phyloP scores from a whole-genome alignment of 345 rosid species.

The Citrus inodora region DNA sequence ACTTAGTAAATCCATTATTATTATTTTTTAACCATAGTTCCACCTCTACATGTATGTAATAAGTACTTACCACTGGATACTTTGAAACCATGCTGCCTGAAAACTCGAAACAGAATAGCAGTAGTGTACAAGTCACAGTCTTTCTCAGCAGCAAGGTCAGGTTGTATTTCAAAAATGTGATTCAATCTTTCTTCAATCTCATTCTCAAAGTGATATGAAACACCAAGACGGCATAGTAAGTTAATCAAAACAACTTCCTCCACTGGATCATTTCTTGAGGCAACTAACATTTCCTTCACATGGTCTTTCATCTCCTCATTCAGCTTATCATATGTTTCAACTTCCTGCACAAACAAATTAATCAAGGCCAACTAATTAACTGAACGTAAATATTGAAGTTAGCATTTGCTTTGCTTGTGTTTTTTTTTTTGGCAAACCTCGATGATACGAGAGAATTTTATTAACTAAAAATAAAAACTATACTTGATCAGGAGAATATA shows the following conservation, averaged over 20 bases:
- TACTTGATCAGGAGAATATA: too few relatives aligned
- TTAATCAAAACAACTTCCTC: neutral
- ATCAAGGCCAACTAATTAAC: neutral
- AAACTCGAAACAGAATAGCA: conserved; percentile 4
- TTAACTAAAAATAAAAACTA: too few relatives aligned
- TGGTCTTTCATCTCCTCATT: neutral
- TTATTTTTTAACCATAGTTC: too few relatives aligned
- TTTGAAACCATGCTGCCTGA: conserved; percentile 6
- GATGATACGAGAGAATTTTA: too few relatives aligned
- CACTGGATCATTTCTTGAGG: neutral
- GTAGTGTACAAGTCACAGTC: neutral
- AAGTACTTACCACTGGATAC: neutral
- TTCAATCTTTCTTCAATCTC: conserved; percentile 6
- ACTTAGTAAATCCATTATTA: too few relatives aligned
- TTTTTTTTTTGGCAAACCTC: too few relatives aligned
- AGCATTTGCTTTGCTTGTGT: too few relatives aligned
- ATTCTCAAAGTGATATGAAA: conserved; percentile 12
- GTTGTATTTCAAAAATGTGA: neutral
- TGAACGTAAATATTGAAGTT: too few relatives aligned
- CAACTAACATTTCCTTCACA: neutral
- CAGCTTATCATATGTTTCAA: neutral
- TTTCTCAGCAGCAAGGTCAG: neutral
- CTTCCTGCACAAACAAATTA: neutral
- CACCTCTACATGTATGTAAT: too few relatives aligned
- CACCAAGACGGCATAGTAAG: conserved; percentile 10